Percentiles rank a stretch among this genome's conserved stretches.
These are phyloP conservation scores for Candida sanyaensis DNA, from an alignment of 1,139 yeast species.

Conservation along the genomic window DNA sequence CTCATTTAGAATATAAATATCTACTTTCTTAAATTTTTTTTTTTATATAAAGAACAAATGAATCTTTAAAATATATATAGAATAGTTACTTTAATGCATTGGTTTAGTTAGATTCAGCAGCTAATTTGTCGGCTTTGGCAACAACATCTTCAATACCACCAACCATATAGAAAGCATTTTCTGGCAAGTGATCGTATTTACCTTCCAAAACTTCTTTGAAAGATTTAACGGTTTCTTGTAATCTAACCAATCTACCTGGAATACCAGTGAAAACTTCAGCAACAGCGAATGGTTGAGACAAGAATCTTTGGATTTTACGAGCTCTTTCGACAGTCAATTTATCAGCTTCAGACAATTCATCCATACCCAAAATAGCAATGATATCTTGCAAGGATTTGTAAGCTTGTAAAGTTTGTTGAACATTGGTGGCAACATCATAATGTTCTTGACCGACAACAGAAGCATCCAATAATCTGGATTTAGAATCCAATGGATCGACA, in stretches of 20 bases:
- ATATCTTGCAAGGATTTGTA: constrained; percentile 99
- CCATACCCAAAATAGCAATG: constrained; percentile 99
- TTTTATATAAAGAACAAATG: constrained; percentile 2
- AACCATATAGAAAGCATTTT: constrained; percentile 99
- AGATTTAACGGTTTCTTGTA: constrained; percentile 90
- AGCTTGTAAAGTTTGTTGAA: constrained; percentile 98
- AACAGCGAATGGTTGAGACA: constrained; percentile 99
- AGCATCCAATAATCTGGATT: constrained; percentile 97
- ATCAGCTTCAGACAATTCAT: constrained; percentile 97
- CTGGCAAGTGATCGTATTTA: constrained; percentile 98
- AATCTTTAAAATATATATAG: constrained; percentile 4
- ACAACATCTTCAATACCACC: constrained; percentile 99
- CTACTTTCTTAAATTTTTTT: constrained; percentile 6
- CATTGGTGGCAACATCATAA: constrained; percentile 90
- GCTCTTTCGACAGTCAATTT: constrained; percentile 99
- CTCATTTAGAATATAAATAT: constrained; percentile 1
- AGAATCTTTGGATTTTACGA: constrained; percentile 99
- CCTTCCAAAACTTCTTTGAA: constrained; percentile 98
- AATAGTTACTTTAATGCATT: constrained; percentile 7
- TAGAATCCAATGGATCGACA: constrained; percentile 99
- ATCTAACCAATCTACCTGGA: constrained; percentile 95
- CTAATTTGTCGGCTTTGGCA: constrained; percentile 98
- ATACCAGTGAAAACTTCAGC: constrained; percentile 99
- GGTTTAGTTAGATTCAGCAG: constrained; percentile 81
- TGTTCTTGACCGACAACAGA: constrained; percentile 98